Conservation (phyloP, 2,329 filamentous ascomycete species). For the Kalaharituber pfeilii region DNA sequence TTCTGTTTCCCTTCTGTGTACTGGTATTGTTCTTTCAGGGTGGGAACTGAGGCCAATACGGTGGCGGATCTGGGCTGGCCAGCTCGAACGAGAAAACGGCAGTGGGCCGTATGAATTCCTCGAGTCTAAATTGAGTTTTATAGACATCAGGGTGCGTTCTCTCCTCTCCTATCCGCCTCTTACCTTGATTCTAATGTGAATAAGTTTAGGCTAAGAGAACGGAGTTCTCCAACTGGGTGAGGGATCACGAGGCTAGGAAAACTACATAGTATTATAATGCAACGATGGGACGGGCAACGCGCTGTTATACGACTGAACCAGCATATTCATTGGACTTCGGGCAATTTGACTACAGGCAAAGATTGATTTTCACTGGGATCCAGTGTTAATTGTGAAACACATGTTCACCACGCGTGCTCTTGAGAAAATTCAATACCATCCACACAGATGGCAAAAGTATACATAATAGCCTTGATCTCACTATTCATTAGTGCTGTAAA, state of each 20-base stretch:
- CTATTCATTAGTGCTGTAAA: neutral
- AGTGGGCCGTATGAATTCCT: constrained; percentile 66
- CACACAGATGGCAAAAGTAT: neutral
- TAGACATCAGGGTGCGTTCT: constrained; percentile 57
- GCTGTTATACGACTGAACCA: no score
- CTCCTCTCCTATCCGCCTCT: neutral
- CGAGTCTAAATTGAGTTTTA: constrained; percentile 67
- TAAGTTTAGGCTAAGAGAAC: constrained; percentile 40
- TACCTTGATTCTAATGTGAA: constrained; percentile 7
- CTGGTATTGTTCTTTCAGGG: constrained; percentile 64
- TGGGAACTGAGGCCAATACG: constrained; percentile 68
- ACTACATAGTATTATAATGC: neutral
- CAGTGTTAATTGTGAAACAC: no score
- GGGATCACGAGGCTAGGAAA: constrained; percentile 23
- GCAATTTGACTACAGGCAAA: no score
- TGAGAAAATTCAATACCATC: no score
- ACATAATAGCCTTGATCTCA: neutral
- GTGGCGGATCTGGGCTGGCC: constrained; percentile 64
- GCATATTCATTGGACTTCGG: no score
- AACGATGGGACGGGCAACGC: no score
- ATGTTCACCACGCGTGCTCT: no score
- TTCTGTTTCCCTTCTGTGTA: constrained; percentile 60
- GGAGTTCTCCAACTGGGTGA: constrained; percentile 63
- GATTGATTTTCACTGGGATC: no score
- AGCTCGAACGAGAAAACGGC: constrained; percentile 59